Evolutionary conservation across 2,329 filamentous ascomycete genomes (phyloP), one percentile per base, ranked within the genome.

Genomic region (Rachicladosporium sp.): DNA sequence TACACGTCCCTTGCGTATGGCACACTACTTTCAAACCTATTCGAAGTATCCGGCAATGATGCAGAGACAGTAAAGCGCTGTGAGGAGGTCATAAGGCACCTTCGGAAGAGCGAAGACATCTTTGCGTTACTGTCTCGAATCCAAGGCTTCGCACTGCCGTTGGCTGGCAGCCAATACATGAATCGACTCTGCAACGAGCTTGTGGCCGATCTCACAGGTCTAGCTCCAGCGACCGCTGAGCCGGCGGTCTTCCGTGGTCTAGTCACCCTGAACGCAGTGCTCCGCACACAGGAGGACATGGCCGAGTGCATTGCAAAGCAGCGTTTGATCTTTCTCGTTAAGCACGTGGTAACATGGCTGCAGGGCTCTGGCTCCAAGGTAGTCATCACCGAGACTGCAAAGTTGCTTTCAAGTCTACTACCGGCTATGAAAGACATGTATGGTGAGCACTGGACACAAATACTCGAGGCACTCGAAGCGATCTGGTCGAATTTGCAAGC

Each of bases 351-450:
- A 0, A 72, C 76, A 6, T 88, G 82, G 75, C 64, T 88, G 0
- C 71, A 79, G 10, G 56, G 65, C 0, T 59, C 62, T 1, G 60
- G 40, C 46, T 74, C n/a, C 56, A 64, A 44, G 55, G 69, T 23
- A 63, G 75, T 62, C 60, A 70, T 46, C 73, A 76, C 55, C 63
- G 77, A 50, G 68, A 67, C 44, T 53, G 85, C 38, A 64, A 73
- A 58, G 43, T 57, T 64, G 4, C 50, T 80, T 36, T 56, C 60
- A 2, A 62, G 67, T 3, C 64, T 94, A 3, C 61, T 95, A 0
- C 83, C 84, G 2, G 73, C 73, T 32, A 80, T 95, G 50, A 74
- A 76, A 43, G 80, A 87, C 35, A 77, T 94, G 1, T 95, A 94
- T 51, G 91, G 89, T 0, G 76, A 82, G 0, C 84, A 94, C 54